These are phyloP conservation scores for Hymenoscyphus albidus DNA, from an alignment of 2,329 filamentous ascomycete genomes.

Conservation along the genomic window DNA sequence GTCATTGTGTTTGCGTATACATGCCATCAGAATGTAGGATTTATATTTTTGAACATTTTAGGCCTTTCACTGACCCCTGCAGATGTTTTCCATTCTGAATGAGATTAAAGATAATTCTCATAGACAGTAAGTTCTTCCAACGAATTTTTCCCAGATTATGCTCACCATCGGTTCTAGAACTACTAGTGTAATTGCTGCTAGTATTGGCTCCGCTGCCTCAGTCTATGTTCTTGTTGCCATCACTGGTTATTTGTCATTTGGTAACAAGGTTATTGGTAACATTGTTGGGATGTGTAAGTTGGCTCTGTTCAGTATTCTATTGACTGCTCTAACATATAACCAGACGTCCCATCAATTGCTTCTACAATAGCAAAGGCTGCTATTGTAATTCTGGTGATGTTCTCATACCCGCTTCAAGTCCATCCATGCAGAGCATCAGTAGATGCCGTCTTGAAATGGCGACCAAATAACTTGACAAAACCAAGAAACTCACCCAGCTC, in stretches of 20 bases:
- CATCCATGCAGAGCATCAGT: slow-evolving; percentile 95
- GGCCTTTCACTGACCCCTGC: slow-evolving; percentile 29
- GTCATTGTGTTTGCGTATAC: slow-evolving; percentile 99
- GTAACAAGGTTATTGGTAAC: slow-evolving; percentile 83
- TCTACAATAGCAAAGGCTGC: slow-evolving; percentile 92
- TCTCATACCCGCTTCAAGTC: slow-evolving; percentile 91
- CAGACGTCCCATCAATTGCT: slow-evolving; percentile 67
- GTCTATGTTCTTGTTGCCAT: slow-evolving; percentile 91
- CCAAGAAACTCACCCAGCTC: slow-evolving; percentile 34
- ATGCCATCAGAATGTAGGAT: slow-evolving; percentile 87
- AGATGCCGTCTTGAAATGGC: slow-evolving; percentile 92
- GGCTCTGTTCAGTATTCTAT: neutral
- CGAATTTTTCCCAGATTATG: slow-evolving; percentile 2
- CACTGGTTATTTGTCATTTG: slow-evolving; percentile 94
- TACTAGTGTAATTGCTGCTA: slow-evolving; percentile 72
- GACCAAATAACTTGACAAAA: slow-evolving; percentile 50
- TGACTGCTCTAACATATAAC: slow-evolving; percentile 10
- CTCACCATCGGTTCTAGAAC: slow-evolving; percentile 47
- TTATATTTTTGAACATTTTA: neutral
- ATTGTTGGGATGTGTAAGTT: slow-evolving; percentile 86
- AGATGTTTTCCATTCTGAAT: slow-evolving; percentile 99
- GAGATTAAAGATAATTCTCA: slow-evolving; percentile 86
- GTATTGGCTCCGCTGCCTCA: slow-evolving; percentile 81
- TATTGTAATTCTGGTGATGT: slow-evolving; percentile 93
- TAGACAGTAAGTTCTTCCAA: slow-evolving; percentile 35